Evolutionary conservation across 345 rosid species (phyloP).

Genomic region (Ceriops zippeliana): DNA sequence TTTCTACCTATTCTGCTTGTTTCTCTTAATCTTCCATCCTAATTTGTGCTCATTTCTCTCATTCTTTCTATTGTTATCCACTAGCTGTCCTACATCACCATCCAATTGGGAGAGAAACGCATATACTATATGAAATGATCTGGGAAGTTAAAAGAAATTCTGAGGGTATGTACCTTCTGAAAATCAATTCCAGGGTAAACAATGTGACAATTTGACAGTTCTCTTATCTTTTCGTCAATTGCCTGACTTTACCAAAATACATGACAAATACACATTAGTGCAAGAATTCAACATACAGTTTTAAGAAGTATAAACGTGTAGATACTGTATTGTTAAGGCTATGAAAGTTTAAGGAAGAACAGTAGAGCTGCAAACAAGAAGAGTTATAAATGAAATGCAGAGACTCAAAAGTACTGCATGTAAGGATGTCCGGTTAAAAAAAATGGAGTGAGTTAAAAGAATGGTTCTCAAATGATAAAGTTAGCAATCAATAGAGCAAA

Average conservation of each 20-base stretch:
- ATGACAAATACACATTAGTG: slow-evolving; percentile 5
- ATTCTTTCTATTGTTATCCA: no score
- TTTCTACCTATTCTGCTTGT: no score
- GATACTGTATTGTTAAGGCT: background rate
- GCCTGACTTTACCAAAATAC: slow-evolving; percentile 50
- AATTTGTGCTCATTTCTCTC: no score
- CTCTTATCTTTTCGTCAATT: slow-evolving; percentile 91
- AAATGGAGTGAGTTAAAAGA: no score
- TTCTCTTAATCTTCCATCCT: no score
- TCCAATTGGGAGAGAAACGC: background rate
- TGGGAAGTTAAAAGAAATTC: background rate
- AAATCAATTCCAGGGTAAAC: slow-evolving; percentile 70
- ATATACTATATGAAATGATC: background rate
- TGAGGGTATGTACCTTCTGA: slow-evolving; percentile 56
- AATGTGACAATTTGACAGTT: slow-evolving; percentile 85
- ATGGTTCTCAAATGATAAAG: background rate
- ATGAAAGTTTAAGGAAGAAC: background rate
- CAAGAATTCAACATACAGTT: background rate
- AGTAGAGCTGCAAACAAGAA: no score
- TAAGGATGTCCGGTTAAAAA: background rate
- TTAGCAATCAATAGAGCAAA: background rate
- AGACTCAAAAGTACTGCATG: background rate
- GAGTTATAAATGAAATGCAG: background rate
- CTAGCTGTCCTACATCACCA: background rate
- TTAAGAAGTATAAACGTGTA: no score